A percentile compares a stretch with the other conserved stretches of the same genome.
These are phyloP conservation scores for Didymella glomerata DNA, from an alignment of 2,329 filamentous ascomycete species.

Conservation along the genomic window DNA sequence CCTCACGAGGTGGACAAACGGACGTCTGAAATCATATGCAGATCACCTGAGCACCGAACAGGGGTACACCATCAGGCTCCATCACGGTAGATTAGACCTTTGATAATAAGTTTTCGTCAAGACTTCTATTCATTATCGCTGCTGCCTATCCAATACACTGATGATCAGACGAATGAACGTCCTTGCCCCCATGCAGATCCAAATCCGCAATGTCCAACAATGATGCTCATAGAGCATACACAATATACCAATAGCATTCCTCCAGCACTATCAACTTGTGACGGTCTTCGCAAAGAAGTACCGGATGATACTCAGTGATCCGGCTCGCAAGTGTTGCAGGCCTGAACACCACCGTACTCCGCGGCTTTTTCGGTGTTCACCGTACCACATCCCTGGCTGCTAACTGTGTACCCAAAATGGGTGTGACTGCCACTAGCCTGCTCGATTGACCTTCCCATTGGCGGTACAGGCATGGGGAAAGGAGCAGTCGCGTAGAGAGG, in stretches of 20 bases:
- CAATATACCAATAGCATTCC: not conserved
- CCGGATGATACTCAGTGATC: not conserved
- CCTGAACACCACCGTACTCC: constrained; percentile 26
- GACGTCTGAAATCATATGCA: too few relatives aligned
- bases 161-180: not conserved
- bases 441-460: constrained; percentile 28
- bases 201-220: not conserved
- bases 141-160: not conserved
- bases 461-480: constrained; percentile 43
- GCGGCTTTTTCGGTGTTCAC: constrained; percentile 25
- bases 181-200: not conserved
- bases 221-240: not conserved
- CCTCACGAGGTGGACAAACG: too few relatives aligned
- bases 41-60: too few relatives aligned
- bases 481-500: constrained; percentile 44
- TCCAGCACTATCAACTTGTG: not conserved
- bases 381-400: constrained; percentile 26
- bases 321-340: constrained; percentile 13
- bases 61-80: too few relatives aligned
- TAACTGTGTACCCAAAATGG: constrained; percentile 19
- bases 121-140: not conserved
- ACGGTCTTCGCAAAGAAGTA: too few relatives aligned
- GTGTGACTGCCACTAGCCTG: not conserved
- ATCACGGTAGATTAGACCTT: too few relatives aligned
- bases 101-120: not conserved